A percentile compares a stretch with the other conserved stretches of the same genome.
Conservation (phyloP, 441 rosid genomes). For the Arabidopsis hybrid region DNA sequence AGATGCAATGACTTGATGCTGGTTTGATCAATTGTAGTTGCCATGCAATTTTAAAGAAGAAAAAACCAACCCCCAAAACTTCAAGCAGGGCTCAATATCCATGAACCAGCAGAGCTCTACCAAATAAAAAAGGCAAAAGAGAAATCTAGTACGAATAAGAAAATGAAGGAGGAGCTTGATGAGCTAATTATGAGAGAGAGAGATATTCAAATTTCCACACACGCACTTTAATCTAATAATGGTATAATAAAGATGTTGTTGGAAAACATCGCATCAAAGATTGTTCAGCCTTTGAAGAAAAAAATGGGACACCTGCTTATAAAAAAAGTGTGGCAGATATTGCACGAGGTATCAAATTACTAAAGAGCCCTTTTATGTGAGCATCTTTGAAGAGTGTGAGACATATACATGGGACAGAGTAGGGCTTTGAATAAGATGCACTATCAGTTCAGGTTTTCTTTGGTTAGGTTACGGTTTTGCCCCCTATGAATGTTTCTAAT, state of each 20-base stretch:
- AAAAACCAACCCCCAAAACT: constrained; percentile 71
- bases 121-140: constrained; percentile 3
- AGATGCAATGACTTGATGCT: constrained; percentile 39
- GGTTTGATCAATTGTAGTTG: constrained; percentile 49
- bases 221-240: constrained; percentile 6
- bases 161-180: constrained; percentile 18
- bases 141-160: not conserved
- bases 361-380: not conserved
- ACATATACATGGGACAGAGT: constrained; percentile 2
- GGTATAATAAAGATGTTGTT: constrained; percentile 35
- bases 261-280: constrained; percentile 30
- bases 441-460: not conserved
- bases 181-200: constrained; percentile 24
- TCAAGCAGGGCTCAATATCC: constrained; percentile 81
- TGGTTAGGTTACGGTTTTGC: not conserved
- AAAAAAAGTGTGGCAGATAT: constrained; percentile 21
- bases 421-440: constrained; percentile 5
- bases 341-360: constrained; percentile 19
- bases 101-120: constrained; percentile 64
- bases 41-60: constrained; percentile 61
- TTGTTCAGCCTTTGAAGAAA: constrained; percentile 21
- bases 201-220: constrained; percentile 32
- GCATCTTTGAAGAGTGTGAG: constrained; percentile 16
- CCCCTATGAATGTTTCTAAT: not conserved
- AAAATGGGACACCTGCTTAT: constrained; percentile 13